Conservation (phyloP, 164 flowering plant species). For the Annona squamosa region DNA sequence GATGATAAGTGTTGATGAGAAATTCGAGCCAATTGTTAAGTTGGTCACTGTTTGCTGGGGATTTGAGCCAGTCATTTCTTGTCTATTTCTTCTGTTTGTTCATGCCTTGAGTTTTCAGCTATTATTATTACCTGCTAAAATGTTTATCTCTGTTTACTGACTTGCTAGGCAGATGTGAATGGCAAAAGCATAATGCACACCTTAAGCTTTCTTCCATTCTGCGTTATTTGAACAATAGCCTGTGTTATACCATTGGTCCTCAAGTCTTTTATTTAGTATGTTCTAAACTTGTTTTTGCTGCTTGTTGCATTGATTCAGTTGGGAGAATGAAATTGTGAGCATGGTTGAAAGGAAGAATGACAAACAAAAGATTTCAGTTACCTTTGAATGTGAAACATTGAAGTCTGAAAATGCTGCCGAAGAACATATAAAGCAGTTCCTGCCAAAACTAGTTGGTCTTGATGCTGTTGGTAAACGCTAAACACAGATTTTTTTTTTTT, state of each 20-base stretch:
- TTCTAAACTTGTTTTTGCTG: neutral
- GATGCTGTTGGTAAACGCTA: constrained; percentile 68
- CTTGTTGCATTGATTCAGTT: constrained; percentile 32
- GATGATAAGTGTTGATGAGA: too few species aligned
- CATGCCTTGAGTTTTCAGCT: too few species aligned
- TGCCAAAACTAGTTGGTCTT: constrained; percentile 84
- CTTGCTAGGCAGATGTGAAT: too few species aligned
- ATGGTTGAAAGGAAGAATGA: constrained; percentile 59
- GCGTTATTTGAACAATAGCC: too few species aligned
- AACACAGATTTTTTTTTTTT: neutral
- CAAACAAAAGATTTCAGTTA: constrained; percentile 46
- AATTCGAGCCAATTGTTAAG: too few species aligned
- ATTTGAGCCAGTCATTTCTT: too few species aligned
- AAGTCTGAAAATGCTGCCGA: constrained; percentile 86
- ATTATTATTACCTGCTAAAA: too few species aligned
- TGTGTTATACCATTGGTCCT: neutral
- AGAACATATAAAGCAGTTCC: constrained; percentile 78
- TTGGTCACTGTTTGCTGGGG: too few species aligned
- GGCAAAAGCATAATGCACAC: too few species aligned
- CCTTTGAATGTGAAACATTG: constrained; percentile 83
- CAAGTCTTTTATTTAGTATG: neutral
- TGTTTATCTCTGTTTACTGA: too few species aligned
- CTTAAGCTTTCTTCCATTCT: too few species aligned
- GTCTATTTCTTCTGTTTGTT: too few species aligned
- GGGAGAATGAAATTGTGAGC: constrained; percentile 78